phyloP scores from a whole-genome alignment of 2,329 filamentous ascomycete genomes.

The Aspergillus awamori region DNA sequence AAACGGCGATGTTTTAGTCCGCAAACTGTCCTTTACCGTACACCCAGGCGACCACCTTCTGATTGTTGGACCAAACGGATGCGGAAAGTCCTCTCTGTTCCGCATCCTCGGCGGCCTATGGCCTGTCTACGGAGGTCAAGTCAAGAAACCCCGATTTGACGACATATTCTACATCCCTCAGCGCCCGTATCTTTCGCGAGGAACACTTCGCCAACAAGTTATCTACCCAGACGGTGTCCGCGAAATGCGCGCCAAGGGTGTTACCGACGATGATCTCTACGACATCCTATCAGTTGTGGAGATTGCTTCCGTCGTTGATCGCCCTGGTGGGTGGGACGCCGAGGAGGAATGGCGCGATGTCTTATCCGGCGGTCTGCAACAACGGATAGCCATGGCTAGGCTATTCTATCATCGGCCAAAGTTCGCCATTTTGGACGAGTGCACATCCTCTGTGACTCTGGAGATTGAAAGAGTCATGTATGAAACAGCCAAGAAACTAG shows the following conservation, averaged over 20 bases:
- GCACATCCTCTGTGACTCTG: conserved; percentile 90
- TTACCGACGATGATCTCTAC: conserved; percentile 79
- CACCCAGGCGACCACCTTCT: conserved; percentile 85
- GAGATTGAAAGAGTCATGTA: conserved; percentile 97
- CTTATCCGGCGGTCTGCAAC: conserved; percentile 87
- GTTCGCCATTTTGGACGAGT: conserved; percentile 96
- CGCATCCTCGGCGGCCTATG: conserved; percentile 93
- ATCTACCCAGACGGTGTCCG: conserved; percentile 90
- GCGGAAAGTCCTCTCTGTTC: conserved; percentile 94
- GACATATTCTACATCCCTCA: conserved; percentile 99
- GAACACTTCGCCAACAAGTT: conserved; percentile 92
- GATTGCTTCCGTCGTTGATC: conserved; percentile 78
- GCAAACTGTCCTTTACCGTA: conserved; percentile 82
- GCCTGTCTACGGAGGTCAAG: conserved; percentile 95
- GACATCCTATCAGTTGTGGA: conserved; percentile 77
- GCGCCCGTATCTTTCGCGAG: conserved; percentile 87
- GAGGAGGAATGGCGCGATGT: conserved; percentile 97
- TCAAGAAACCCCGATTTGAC: conserved; percentile 86
- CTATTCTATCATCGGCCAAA: conserved; percentile 91
- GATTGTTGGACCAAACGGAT: conserved; percentile 95
- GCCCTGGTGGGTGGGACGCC: conserved; percentile 84
- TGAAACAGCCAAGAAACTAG: conserved; percentile 86
- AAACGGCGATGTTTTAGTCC: conserved; percentile 90
- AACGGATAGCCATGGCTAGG: conserved; percentile 93
- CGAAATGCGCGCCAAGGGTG: conserved; percentile 81